A percentile compares a stretch with the other conserved stretches of the same genome.
phyloP scores from a whole-genome alignment of 2,329 filamentous ascomycete genomes.

The Exophiala mesophila region DNA sequence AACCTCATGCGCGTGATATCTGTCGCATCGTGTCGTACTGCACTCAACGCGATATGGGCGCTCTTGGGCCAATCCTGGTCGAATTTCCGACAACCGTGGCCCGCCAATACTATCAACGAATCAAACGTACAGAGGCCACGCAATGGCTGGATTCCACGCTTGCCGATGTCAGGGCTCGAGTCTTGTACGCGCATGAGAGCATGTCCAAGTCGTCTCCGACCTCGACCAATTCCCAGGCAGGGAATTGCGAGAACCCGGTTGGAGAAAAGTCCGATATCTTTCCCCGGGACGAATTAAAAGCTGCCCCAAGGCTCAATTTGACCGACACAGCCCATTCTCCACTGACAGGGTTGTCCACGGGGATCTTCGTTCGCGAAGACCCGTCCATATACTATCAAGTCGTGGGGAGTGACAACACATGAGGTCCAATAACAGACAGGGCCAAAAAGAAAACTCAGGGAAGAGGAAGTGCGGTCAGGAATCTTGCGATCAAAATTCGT shows the following conservation, averaged over 20 bases:
- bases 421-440: too few species aligned
- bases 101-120: conserved; percentile 14
- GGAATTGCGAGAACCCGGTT: conserved; percentile 10
- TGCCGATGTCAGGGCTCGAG: conserved; percentile 14
- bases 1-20: conserved; percentile 17
- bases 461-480: too few species aligned
- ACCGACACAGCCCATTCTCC: too few species aligned
- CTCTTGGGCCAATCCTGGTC: conserved; percentile 21
- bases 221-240: conserved; percentile 6
- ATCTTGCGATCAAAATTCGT: too few species aligned
- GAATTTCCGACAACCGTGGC: conserved; percentile 22
- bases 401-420: background rate
- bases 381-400: background rate
- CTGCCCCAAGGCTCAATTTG: too few species aligned
- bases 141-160: conserved; percentile 17
- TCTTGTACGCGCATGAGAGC: conserved; percentile 15
- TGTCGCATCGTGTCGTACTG: conserved; percentile 21
- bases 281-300: conserved; percentile 2
- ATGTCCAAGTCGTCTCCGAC: conserved; percentile 4
- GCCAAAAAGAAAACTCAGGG: too few species aligned
- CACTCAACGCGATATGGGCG: conserved; percentile 24
- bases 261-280: conserved; percentile 6
- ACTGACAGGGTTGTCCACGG: too few species aligned
- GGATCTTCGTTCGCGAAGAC: conserved; percentile 1
- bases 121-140: conserved; percentile 9